These are phyloP conservation scores for Nakazawaea pomicola DNA, from an alignment of 805 yeast species.

Conservation along the genomic window DNA sequence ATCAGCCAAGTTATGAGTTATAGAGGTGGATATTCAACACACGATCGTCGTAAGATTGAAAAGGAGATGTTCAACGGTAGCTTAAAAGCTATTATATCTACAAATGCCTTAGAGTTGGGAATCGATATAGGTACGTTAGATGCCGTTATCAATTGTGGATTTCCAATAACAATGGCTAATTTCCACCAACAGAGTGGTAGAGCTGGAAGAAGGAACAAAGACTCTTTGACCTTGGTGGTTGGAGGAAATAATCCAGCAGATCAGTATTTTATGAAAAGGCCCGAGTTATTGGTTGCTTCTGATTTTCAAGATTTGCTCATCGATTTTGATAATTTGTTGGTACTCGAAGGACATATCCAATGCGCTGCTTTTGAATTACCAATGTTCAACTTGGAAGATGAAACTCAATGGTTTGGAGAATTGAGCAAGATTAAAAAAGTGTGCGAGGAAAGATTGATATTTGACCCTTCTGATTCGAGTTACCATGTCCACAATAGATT, in stretches of 20 bases:
- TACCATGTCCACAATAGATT: slow-evolving; percentile 54
- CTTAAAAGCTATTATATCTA: slow-evolving; percentile 82
- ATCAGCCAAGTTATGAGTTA: slow-evolving; percentile 79
- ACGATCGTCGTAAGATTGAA: slow-evolving; percentile 85
- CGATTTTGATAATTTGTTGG: slow-evolving; percentile 54
- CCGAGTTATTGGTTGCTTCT: slow-evolving; percentile 48
- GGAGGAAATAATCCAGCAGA: slow-evolving; percentile 84
- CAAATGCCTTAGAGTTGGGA: slow-evolving; percentile 94
- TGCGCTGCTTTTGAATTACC: slow-evolving; percentile 93
- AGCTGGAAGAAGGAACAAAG: slow-evolving; percentile 86
- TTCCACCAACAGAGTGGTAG: slow-evolving; percentile 96
- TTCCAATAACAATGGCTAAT: slow-evolving; percentile 82
- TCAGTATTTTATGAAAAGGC: slow-evolving; percentile 72
- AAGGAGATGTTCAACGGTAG: slow-evolving; percentile 85
- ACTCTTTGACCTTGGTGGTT: slow-evolving; percentile 79
- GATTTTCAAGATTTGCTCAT: slow-evolving; percentile 56
- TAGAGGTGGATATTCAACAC: slow-evolving; percentile 89
- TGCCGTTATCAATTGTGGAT: slow-evolving; percentile 89
- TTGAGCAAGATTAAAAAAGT: slow-evolving; percentile 26
- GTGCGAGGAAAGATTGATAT: slow-evolving; percentile 34
- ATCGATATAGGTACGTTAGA: slow-evolving; percentile 92
- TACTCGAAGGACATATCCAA: slow-evolving; percentile 80
- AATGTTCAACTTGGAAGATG: slow-evolving; percentile 43
- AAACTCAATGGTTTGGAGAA: slow-evolving; percentile 51
- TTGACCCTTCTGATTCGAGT: slow-evolving; percentile 36